Percentiles rank a stretch among this genome's conserved stretches.
Conservation (phyloP, 306 rosid species). For the Potentilla sterilis region DNA sequence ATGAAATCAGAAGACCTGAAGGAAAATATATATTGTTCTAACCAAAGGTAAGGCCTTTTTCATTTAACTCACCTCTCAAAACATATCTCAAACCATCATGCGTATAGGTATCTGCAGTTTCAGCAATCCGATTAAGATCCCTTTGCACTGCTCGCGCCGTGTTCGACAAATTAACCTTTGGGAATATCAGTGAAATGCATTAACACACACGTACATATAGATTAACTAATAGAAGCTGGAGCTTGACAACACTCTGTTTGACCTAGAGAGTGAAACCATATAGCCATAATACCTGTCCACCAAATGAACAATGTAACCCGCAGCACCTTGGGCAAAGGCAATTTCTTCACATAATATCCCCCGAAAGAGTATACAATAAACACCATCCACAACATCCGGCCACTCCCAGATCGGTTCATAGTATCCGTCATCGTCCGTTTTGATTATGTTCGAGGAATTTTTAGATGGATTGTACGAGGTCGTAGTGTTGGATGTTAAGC, state of each 20-base stretch:
- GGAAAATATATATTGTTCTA: background rate
- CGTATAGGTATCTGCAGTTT: background rate
- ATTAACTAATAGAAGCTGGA: background rate
- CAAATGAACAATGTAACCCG: no score
- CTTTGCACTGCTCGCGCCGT: background rate
- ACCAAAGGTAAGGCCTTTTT: background rate
- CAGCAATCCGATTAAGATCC: background rate
- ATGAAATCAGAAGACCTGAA: background rate
- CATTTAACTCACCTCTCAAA: background rate
- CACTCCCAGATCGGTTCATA: background rate
- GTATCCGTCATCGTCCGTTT: background rate
- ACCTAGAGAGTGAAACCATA: no score
- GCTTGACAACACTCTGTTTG: no score
- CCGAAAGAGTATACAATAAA: no score
- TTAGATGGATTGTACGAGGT: background rate
- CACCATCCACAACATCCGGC: no score
- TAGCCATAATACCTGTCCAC: no score
- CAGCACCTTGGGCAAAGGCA: no score
- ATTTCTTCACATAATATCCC: no score
- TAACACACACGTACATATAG: background rate
- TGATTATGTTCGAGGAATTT: no score
- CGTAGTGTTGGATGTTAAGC: background rate
- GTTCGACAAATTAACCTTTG: background rate
- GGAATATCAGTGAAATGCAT: background rate
- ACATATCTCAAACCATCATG: background rate